These are phyloP conservation scores for Nicotiana tomentosiformis DNA, from an alignment of 257 asterid species.

Conservation along the genomic window DNA sequence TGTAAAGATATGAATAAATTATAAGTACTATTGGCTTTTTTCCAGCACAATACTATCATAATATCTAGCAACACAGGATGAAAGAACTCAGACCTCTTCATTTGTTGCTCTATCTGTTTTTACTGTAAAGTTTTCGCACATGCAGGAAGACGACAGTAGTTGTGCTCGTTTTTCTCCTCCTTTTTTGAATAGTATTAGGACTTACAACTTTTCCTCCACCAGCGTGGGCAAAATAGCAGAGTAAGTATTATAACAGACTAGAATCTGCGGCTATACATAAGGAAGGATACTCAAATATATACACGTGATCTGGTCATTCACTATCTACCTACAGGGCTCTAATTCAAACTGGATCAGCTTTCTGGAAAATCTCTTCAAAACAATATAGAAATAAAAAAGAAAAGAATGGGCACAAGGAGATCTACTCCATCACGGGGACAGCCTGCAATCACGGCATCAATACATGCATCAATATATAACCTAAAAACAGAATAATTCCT, in stretches of 20 bases:
- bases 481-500: background rate
- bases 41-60: background rate
- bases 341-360: constrained; percentile 27
- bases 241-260: background rate
- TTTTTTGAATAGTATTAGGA: background rate
- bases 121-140: background rate
- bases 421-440: constrained; percentile 28
- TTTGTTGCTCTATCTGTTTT: background rate
- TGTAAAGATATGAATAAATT: too few relatives aligned
- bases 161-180: background rate
- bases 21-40: too few relatives aligned
- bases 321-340: constrained; percentile 9
- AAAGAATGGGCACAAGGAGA: constrained; percentile 50
- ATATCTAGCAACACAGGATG: background rate
- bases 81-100: background rate
- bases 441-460: constrained; percentile 35
- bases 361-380: constrained; percentile 31
- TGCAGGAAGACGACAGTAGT: too few relatives aligned
- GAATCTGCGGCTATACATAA: background rate
- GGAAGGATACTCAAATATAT: background rate
- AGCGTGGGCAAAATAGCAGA: background rate
- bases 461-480: constrained; percentile 14
- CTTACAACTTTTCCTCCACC: too few relatives aligned
- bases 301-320: background rate
- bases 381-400: constrained; percentile 38